phyloP scores from a whole-genome alignment of 2,329 filamentous ascomycete genomes.

The Aspergillus awamori region DNA sequence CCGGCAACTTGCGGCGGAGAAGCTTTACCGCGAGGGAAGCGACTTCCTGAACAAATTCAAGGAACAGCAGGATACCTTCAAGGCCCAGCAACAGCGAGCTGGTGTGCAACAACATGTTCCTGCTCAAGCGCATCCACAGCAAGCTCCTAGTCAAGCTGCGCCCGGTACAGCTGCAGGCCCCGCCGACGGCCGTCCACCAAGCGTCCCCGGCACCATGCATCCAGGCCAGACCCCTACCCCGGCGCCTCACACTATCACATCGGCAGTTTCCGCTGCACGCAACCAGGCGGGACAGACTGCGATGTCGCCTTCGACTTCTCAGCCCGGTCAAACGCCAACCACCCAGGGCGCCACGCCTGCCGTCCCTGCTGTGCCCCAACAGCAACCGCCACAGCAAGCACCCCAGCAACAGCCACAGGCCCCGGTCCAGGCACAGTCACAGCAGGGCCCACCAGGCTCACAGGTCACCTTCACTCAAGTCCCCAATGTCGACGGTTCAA shows the following conservation, averaged over 20 bases:
- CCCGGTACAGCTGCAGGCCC: constrained; percentile 23
- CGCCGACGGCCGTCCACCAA: constrained; percentile 27
- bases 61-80: constrained; percentile 52
- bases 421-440: constrained; percentile 32
- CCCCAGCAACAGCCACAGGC: constrained; percentile 26
- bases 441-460: constrained; percentile 33
- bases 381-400: constrained; percentile 20
- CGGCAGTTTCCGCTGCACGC: constrained; percentile 50
- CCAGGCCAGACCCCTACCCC: constrained; percentile 40
- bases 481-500: constrained; percentile 35
- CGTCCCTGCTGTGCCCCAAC: constrained; percentile 24
- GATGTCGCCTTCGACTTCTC: constrained; percentile 41
- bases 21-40: constrained; percentile 47
- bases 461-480: constrained; percentile 36
- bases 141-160: constrained; percentile 22
- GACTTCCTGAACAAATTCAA: constrained; percentile 53
- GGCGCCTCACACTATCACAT: constrained; percentile 52
- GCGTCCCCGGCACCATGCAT: constrained; percentile 33
- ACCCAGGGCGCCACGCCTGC: constrained; percentile 32
- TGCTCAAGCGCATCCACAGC: constrained; percentile 23
- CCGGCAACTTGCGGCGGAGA: constrained; percentile 45
- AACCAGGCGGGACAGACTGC: constrained; percentile 42
- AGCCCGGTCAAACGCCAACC: constrained; percentile 35
- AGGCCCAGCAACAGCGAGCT: constrained; percentile 37
- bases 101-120: constrained; percentile 22